Base-by-base conservation (phyloP, 805 yeast genomes). In the Candida stauntonica region DNA sequence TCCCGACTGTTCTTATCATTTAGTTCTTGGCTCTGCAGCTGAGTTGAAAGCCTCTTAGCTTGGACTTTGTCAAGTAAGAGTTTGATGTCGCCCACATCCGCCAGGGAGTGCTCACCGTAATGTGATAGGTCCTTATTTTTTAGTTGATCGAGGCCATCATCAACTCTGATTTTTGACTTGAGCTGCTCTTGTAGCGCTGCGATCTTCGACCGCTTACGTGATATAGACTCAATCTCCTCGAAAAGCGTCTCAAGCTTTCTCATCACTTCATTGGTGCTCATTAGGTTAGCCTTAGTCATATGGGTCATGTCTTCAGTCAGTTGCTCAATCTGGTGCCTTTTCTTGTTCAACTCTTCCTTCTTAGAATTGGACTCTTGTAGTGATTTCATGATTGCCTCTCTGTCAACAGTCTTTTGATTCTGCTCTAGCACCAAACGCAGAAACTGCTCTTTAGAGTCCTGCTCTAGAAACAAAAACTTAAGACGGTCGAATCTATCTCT, bases 381-480 rank as follows among this genome's bases (percentile, higher is more conserved):
- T 6, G 61, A 50, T 15, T 50, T 48, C 38, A 55, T 51, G 9
- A 67, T 58, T 17, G 67, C 72, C n/a, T 47, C 51, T 15, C 55
- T 62, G 20, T 59, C 60, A 13, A 65, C 51, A 21, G 49, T 45
- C 26, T 44, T 36, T 1, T 54, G 50, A 26, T 60, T 48, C 38
- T 58, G 55, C 37, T 58, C 64, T 11, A 76, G 61, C 8, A 82
- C 60, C 19, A 66, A 62, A 26, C 83, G 60, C 26, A 83, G 60
- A 57, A 83, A 82, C 55, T 75, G 72, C 46, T 81, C 85, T 45
- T 83, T 74, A 4, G 87, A 72, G 45, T 81, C 88, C 50, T 81
- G 84, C 54, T 83, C 91, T 29, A 81, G 55, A 52, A 78, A 83
- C 39, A 79, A 72, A 45, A 79, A 79, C 49, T 79, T 78, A 29